Percentiles rank a stretch among this genome's conserved stretches.
Evolutionary conservation across 257 asterid species (phyloP).

Genomic region (Ocimum tenuiflorum): DNA sequence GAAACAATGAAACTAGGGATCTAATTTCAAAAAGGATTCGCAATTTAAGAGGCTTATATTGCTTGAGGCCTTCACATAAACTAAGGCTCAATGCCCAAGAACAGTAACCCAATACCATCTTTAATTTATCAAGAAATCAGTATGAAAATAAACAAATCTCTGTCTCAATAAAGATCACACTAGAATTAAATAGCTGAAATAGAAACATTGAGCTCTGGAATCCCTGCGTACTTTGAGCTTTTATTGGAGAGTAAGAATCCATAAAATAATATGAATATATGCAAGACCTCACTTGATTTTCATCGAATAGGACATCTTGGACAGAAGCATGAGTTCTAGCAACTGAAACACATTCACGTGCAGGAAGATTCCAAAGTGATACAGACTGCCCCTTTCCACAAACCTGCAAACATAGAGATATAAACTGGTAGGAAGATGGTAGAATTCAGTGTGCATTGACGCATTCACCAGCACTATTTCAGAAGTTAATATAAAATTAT

Average conservation of each 20-base stretch:
- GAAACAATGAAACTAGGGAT: background rate
- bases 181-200: background rate
- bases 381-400: conserved; percentile 82
- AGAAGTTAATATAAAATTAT: background rate
- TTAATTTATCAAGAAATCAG: background rate
- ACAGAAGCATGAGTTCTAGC: conserved; percentile 42
- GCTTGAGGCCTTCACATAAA: background rate
- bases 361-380: conserved; percentile 91
- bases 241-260: too few species aligned
- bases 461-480: background rate
- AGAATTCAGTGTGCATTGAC: background rate
- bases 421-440: background rate
- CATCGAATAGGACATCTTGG: conserved; percentile 73
- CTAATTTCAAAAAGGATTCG: background rate
- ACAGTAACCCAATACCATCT: background rate
- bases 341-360: conserved; percentile 63
- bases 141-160: background rate
- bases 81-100: background rate
- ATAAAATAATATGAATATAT: conserved; percentile 1
- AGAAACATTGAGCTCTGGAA: background rate
- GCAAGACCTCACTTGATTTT: conserved; percentile 59
- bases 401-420: conserved; percentile 40
- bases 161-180: background rate
- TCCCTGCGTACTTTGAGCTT: background rate
- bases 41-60: background rate